Base-by-base conservation (phyloP, 2,329 filamentous ascomycete species). In the Pleomassaria siparia region DNA sequence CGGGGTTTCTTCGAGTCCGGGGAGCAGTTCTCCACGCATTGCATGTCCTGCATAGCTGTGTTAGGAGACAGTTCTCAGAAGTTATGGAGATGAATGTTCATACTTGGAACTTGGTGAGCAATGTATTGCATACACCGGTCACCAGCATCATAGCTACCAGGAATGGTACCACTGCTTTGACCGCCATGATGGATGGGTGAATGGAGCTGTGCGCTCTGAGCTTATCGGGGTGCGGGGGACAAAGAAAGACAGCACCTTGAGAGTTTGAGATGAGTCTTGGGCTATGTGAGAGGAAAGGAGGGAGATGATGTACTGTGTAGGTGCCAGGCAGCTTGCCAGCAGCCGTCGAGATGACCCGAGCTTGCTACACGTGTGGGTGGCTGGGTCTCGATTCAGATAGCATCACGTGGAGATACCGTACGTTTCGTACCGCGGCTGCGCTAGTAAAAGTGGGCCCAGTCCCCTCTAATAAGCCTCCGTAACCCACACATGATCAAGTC, bases 101-200 rank as follows among this genome's bases (percentile, higher is more conserved):
- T 72, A 91, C 91, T 77, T 97, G 92, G 66, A 91, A 96, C 70
- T 99, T 99, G 60, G 92, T 96, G 64, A 99, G 80, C 52, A 99
- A 83, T 1, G 94, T 99, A 72, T 99, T 99, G 80, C 91, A 96
- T 53, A 95, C 91, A 54, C 92, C 92, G 20, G 92, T 96, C 67
- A 96, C 75, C 67, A 97, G 80, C 92, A 97, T 97, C 89, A 96
- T 95, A 62, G 80, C 87, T 72, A 97, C 90, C 54, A 97, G 80
- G 66, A 96, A 81, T 29, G 91, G 91, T 50, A 97, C 82, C 46
- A 90, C 69, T 29, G 82, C 82, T 69, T 82, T 83, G 57, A 81
- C 79, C 59, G 87, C 81, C 88, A 96, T 95, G 58, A 50, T 60
- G 58, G 40, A 40, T 12, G 25, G 18, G 20, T 37, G 21, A 15